These are phyloP conservation scores for Tarenaya hassleriana DNA, from an alignment of 345 rosid species.

Conservation along the genomic window DNA sequence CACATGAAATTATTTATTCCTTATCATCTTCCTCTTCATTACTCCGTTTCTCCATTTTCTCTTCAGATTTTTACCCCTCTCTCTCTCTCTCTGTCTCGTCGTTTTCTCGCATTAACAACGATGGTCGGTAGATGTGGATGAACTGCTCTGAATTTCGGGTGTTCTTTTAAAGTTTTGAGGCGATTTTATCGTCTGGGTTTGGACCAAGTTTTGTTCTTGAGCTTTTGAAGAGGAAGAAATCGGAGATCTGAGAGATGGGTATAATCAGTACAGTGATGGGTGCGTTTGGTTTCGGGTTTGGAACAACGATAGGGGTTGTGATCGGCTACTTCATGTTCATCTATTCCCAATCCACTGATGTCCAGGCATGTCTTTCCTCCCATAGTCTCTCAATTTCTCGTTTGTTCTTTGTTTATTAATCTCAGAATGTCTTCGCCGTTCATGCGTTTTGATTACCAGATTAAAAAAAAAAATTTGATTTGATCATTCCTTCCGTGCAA, in stretches of 20 bases:
- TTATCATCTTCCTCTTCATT: too few relatives aligned
- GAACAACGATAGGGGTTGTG: constrained; percentile 61
- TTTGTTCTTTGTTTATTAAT: constrained; percentile 12
- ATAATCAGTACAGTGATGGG: constrained; percentile 56
- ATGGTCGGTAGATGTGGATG: too few relatives aligned
- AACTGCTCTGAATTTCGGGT: too few relatives aligned
- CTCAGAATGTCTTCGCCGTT: background rate
- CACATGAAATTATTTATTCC: constrained; percentile 19
- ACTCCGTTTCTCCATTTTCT: background rate
- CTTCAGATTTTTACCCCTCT: too few relatives aligned
- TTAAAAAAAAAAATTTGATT: background rate
- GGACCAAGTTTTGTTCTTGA: background rate
- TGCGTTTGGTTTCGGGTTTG: constrained; percentile 66
- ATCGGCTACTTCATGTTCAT: constrained; percentile 79
- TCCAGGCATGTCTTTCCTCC: constrained; percentile 43
- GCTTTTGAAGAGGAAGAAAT: constrained; percentile 14
- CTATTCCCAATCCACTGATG: constrained; percentile 56
- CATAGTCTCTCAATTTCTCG: background rate
- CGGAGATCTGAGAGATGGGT: constrained; percentile 43
- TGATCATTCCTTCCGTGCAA: too few relatives aligned
- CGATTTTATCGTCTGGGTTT: background rate
- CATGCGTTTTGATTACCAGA: background rate
- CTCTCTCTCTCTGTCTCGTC: too few relatives aligned
- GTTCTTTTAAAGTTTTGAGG: background rate
- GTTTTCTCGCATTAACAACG: too few relatives aligned